Conservation (phyloP, 768 basidiomycete species). For the Pholiota conissans region DNA sequence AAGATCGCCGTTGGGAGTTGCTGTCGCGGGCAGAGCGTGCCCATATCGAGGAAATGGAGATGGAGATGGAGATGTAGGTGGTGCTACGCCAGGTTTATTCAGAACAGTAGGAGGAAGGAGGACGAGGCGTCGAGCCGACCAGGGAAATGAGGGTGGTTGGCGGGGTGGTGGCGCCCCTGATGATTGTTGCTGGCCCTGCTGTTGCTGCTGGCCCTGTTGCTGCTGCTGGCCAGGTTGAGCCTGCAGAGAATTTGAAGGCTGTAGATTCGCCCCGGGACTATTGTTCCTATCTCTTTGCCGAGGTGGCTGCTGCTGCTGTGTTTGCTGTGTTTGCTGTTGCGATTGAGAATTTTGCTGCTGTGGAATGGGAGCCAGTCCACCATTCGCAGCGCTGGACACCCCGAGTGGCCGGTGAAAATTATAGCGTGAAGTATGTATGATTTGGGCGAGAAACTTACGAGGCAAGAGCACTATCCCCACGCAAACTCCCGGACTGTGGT, state of each 20-base stretch:
- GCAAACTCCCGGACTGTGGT: slow-evolving; percentile 28
- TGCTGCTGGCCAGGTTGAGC: slow-evolving; percentile 18
- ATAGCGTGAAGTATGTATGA: background rate
- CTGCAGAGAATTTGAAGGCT: slow-evolving; percentile 25
- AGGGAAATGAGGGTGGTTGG: slow-evolving; percentile 67
- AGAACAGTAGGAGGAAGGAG: slow-evolving; percentile 69
- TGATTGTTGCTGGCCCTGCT: slow-evolving; percentile 22
- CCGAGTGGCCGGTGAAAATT: background rate
- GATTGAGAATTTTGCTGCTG: slow-evolving; percentile 28
- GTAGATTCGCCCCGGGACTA: slow-evolving; percentile 26
- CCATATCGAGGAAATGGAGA: slow-evolving; percentile 97
- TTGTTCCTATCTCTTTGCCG: slow-evolving; percentile 35
- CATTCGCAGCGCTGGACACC: slow-evolving; percentile 19
- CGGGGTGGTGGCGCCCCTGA: slow-evolving; percentile 27
- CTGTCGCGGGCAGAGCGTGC: slow-evolving; percentile 81
- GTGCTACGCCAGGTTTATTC: slow-evolving; percentile 60
- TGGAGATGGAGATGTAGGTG: slow-evolving; percentile 72
- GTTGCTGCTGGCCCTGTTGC: slow-evolving; percentile 10
- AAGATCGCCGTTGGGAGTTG: slow-evolving; percentile 83
- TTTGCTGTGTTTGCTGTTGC: slow-evolving; percentile 12
- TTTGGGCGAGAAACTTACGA: slow-evolving; percentile 12
- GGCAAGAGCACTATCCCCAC: slow-evolving; percentile 23
- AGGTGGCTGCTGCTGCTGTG: slow-evolving; percentile 39
- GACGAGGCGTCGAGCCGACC: slow-evolving; percentile 74
- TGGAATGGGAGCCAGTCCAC: slow-evolving; percentile 19